Evolutionary conservation across 2,329 filamentous ascomycete species (phyloP).

Genomic region (Penicillium crustosum): DNA sequence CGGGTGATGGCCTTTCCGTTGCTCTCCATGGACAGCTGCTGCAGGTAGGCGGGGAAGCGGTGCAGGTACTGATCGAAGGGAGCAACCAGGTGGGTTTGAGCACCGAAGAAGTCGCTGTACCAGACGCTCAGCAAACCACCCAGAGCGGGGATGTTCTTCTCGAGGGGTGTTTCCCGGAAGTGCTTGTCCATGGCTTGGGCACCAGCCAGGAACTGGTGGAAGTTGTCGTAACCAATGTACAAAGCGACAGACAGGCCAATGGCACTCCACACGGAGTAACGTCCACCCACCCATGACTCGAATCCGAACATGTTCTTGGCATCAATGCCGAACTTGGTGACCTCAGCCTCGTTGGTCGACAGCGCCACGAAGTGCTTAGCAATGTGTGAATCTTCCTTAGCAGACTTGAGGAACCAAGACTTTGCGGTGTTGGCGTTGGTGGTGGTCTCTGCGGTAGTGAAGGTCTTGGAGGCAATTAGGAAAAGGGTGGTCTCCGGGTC

Average conservation of each 20-base stretch:
- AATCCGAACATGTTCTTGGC: constrained; percentile 99
- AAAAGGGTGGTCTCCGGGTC: constrained; percentile 98
- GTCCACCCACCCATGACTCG: constrained; percentile 95
- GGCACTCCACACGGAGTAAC: constrained; percentile 98
- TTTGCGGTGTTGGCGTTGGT: constrained; percentile 98
- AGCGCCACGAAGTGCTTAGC: constrained; percentile 99
- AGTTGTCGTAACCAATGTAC: constrained; percentile 97
- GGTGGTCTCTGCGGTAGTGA: constrained; percentile 94
- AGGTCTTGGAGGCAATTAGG: constrained; percentile 97
- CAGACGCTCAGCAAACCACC: constrained; percentile 93
- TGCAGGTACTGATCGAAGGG: constrained; percentile 99
- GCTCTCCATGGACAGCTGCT: constrained; percentile 99
- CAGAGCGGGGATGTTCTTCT: constrained; percentile 91
- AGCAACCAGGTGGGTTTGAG: constrained; percentile 94
- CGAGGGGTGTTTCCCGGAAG: constrained; percentile 85
- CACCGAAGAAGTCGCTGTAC: constrained; percentile 99
- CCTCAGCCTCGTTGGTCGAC: constrained; percentile 91
- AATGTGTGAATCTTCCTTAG: constrained; percentile 71
- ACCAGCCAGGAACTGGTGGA: constrained; percentile 90
- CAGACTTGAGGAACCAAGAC: constrained; percentile 87
- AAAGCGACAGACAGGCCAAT: constrained; percentile 93
- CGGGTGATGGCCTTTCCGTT: constrained; percentile 98
- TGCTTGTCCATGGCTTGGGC: constrained; percentile 98
- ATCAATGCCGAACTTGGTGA: constrained; percentile 98
- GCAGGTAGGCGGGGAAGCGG: constrained; percentile 97